Evolutionary conservation across 768 basidiomycete species (phyloP), one percentile per base, ranked within the genome.

Genomic region (Podaxis sp.): DNA sequence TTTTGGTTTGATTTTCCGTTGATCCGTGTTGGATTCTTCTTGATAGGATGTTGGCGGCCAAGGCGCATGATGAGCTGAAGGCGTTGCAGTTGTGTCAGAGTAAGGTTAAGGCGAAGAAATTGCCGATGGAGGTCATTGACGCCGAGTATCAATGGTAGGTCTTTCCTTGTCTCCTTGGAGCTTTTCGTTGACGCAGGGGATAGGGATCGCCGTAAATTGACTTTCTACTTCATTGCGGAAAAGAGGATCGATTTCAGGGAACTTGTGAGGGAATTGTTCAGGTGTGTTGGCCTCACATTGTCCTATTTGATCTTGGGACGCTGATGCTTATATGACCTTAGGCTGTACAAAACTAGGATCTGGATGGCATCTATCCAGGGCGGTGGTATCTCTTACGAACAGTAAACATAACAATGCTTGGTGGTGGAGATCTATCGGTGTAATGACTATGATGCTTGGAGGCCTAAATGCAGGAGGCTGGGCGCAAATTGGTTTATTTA

Each of bases 71-170:
- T 73, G 96, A 99, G 74, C 74, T 86, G 59, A 95, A 95, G 75
- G 96, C 96, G 21, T 77, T 99, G 47, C 88, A 91, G 68, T 77
- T 98, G 57, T 97, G 95, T 66, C 87, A 93, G 73, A 91, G 80
- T 62, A 98, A 98, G 73, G 95, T 97, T 13, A 80, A 88, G 56
- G 93, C 94, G 72, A 91, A 95, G 77, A 94, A 94, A 71, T 76
- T 98, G 69, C 95, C 95, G 16, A 99, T 99, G 96, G 93, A 98
- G 73, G 95, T 99, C 61, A 88, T 97, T 52, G 96, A 98, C 73
- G 96, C 95, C 35, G 96, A 98, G 75, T 99, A 95, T 77, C 96
- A 99, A 71, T 98, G 95, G 95, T 95, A 59, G 28, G 89, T 76
- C 25, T 25, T 38, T 38, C 13, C 1, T 48, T 59, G 14, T 10